Evolutionary conservation across 2,329 filamentous ascomycete species (phyloP).

Genomic region (Calonectria montana): DNA sequence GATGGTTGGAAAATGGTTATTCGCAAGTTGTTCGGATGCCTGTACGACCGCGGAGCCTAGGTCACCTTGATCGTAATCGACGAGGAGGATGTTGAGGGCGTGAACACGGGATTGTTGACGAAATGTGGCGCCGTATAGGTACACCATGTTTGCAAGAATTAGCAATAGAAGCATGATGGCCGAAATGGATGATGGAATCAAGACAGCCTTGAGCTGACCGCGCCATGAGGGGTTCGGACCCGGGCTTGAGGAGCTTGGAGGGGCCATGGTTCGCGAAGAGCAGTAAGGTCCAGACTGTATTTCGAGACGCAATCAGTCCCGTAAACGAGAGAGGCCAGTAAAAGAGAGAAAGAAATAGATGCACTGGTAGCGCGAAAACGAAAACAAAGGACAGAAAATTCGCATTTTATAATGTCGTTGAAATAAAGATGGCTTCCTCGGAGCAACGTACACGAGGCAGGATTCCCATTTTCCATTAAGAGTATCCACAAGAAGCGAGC

Average conservation of each 20-base stretch:
- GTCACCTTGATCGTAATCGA: not conserved
- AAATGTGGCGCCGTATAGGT: slow-evolving; percentile 8
- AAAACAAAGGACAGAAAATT: not conserved
- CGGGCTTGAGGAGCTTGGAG: not conserved
- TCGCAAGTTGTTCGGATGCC: not conserved
- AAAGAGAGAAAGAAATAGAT: no score
- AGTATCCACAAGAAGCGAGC: not conserved
- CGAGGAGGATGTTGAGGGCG: slow-evolving; percentile 15
- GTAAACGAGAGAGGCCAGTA: not conserved
- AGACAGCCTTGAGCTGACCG: not conserved
- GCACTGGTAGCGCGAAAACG: no score
- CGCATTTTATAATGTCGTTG: not conserved
- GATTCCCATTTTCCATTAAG: not conserved
- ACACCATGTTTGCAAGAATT: not conserved
- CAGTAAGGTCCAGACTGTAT: not conserved
- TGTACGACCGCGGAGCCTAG: not conserved
- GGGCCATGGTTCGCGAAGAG: not conserved
- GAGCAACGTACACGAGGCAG: not conserved
- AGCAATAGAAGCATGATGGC: slow-evolving; percentile 2
- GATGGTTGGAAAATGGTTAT: not conserved
- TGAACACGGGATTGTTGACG: not conserved
- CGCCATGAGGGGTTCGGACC: not conserved
- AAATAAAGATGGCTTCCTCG: not conserved
- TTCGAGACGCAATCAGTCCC: not conserved
- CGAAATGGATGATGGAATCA: slow-evolving; percentile 1